Evolutionary conservation across 371 early-diverging fungal genomes (phyloP).

Genomic region (Zancudomyces culisetae): DNA sequence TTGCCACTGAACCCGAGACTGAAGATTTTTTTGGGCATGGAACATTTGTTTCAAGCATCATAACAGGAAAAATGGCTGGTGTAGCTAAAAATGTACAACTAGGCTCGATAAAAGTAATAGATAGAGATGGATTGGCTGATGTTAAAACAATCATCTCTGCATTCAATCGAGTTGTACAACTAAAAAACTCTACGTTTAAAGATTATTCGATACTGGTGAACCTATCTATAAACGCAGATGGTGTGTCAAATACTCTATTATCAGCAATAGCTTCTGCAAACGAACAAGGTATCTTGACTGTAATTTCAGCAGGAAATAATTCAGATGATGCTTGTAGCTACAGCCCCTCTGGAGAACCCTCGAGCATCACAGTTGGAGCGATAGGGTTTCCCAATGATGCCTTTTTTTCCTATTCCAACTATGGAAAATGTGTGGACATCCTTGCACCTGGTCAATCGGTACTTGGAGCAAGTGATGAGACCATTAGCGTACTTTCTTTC

Average conservation of each 20-base stretch:
- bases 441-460: neutral
- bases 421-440: slow-evolving; percentile 3
- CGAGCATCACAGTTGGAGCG: neutral
- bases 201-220: neutral
- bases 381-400: neutral
- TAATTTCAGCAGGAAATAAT: slow-evolving; percentile 2
- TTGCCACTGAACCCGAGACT: neutral
- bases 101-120: slow-evolving; percentile 38
- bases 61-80: slow-evolving; percentile 34
- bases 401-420: neutral
- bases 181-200: neutral
- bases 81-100: slow-evolving; percentile 38
- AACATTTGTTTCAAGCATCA: slow-evolving; percentile 43
- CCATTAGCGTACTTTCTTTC: neutral
- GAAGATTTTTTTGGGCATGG: slow-evolving; percentile 21
- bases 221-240: neutral
- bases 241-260: neutral
- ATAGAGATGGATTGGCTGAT: slow-evolving; percentile 19
- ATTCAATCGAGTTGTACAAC: slow-evolving; percentile 11
- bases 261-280: neutral
- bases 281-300: neutral
- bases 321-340: slow-evolving; percentile 3
- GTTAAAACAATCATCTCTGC: slow-evolving; percentile 19
- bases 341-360: neutral
- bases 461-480: neutral